A percentile compares a stretch with the other conserved stretches of the same genome.
These are phyloP conservation scores for Trichoderma virens DNA, from an alignment of 495 filamentous ascomycete species.

Conservation along the genomic window DNA sequence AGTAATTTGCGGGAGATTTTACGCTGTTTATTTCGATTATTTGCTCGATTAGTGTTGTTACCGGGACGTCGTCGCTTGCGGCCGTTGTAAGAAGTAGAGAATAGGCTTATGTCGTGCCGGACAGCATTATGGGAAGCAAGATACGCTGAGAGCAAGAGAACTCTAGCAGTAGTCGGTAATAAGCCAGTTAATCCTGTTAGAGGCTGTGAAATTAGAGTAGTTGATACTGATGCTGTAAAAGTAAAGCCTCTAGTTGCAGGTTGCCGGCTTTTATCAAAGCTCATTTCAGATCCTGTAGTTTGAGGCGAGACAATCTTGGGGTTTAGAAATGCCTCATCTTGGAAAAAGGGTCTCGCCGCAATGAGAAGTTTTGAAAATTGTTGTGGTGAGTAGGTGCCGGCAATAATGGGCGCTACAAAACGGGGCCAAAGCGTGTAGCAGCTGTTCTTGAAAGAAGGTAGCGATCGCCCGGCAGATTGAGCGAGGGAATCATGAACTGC, in stretches of 20 bases:
- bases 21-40: constrained; percentile 51
- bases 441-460: constrained; percentile 51
- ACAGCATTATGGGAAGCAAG: constrained; percentile 84
- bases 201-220: constrained; percentile 12
- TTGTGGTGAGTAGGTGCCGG: constrained; percentile 57
- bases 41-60: constrained; percentile 24
- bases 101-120: constrained; percentile 68
- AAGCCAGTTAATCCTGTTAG: constrained; percentile 31
- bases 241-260: background rate
- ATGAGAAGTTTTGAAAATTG: constrained; percentile 80
- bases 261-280: background rate
- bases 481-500: constrained; percentile 67
- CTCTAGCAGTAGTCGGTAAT: constrained; percentile 73
- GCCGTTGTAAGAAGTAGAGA: constrained; percentile 68
- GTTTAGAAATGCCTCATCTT: constrained; percentile 64
- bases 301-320: constrained; percentile 53
- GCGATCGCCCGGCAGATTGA: constrained; percentile 55
- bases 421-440: constrained; percentile 57
- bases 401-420: constrained; percentile 59
- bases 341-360: constrained; percentile 63
- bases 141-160: constrained; percentile 81
- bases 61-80: constrained; percentile 31
- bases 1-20: constrained; percentile 66
- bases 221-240: background rate
- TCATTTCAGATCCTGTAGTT: constrained; percentile 3